Conservation (phyloP, 345 rosid genomes). For the Anastatica hierochuntica region DNA sequence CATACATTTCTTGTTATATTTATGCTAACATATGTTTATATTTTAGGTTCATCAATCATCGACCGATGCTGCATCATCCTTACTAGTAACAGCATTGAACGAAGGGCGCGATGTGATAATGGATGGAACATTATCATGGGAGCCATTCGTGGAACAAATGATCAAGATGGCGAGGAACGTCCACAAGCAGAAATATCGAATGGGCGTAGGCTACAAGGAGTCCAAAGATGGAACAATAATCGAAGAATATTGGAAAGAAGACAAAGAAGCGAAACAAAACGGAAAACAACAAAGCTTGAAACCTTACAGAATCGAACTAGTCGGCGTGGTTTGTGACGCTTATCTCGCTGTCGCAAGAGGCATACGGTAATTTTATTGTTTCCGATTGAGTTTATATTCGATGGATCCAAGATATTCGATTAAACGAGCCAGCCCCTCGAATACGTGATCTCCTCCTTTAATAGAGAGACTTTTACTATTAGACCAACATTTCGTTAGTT, state of each 20-base stretch:
- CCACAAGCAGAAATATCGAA: constrained; percentile 59
- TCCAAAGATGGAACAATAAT: constrained; percentile 44
- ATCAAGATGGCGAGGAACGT: constrained; percentile 75
- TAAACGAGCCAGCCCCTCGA: too few relatives aligned
- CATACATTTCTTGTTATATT: too few relatives aligned
- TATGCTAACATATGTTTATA: not conserved
- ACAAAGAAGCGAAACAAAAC: constrained; percentile 26
- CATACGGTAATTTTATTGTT: constrained; percentile 56
- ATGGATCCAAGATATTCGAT: too few relatives aligned
- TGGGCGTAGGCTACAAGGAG: constrained; percentile 77
- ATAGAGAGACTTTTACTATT: too few relatives aligned
- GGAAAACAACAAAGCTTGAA: constrained; percentile 26
- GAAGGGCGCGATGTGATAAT: constrained; percentile 92
- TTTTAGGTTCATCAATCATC: constrained; percentile 97
- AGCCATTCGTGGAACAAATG: constrained; percentile 80
- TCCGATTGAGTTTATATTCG: not conserved
- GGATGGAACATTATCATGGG: constrained; percentile 95
- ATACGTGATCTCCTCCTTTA: too few relatives aligned
- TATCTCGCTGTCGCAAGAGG: constrained; percentile 85
- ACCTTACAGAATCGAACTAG: constrained; percentile 74
- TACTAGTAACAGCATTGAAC: constrained; percentile 80
- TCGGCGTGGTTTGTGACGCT: constrained; percentile 87
- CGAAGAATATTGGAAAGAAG: constrained; percentile 73
- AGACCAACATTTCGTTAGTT: too few relatives aligned
- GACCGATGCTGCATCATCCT: constrained; percentile 76